Evolutionary conservation across 2,329 filamentous ascomycete genomes (phyloP).

Genomic region (Apiospora marii): DNA sequence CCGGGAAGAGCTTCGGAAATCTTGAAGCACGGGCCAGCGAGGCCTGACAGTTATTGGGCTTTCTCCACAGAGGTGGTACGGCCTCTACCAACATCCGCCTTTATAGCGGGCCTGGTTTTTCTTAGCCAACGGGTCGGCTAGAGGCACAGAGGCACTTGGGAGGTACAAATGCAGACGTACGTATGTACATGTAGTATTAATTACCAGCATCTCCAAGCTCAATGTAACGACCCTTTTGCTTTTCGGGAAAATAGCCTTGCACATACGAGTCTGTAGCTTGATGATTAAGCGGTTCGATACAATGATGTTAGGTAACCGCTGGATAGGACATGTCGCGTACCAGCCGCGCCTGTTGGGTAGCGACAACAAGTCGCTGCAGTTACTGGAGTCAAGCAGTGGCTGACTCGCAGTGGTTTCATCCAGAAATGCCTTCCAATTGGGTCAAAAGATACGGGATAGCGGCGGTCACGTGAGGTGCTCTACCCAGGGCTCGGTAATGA

Average conservation of each 20-base stretch:
- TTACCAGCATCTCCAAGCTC: not conserved
- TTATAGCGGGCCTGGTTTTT: constrained; percentile 10
- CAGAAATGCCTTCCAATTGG: constrained; percentile 4
- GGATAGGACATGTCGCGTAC: not conserved
- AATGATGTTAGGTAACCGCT: not conserved
- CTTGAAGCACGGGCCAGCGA: constrained; percentile 7
- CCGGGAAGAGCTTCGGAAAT: constrained; percentile 18
- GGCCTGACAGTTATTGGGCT: not conserved
- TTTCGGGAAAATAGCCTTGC: not conserved
- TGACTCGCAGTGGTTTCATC: constrained; percentile 17
- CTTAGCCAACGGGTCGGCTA: not conserved
- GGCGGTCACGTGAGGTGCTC: not conserved
- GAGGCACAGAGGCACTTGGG: not conserved
- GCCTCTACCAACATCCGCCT: not conserved
- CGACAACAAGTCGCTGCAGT: not conserved
- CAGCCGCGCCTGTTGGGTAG: not conserved
- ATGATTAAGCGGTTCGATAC: not conserved
- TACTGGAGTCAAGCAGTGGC: not conserved
- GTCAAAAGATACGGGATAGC: not conserved
- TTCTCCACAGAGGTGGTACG: constrained; percentile 17
- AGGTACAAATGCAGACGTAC: not conserved
- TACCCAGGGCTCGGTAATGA: constrained; percentile 13
- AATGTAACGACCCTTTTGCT: not conserved
- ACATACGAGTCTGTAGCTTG: not conserved
- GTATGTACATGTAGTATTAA: not conserved